phyloP scores from a whole-genome alignment of 129 eudicot species.

The Cynara cardunculus region DNA sequence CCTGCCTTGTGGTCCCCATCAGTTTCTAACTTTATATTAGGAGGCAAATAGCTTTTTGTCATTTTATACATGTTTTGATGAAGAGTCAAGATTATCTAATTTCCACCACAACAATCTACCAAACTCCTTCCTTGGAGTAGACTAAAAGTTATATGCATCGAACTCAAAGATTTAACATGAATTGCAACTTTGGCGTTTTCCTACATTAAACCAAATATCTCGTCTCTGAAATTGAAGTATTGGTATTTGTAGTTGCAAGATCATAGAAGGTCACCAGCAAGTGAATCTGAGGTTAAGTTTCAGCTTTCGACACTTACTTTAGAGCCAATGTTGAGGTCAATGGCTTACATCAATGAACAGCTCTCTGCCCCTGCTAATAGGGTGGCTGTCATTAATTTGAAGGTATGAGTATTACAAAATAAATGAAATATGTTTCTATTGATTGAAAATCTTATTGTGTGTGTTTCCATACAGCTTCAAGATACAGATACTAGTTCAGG shows the following conservation, averaged over 20 bases:
- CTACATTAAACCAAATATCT: neutral
- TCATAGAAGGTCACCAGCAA: constrained; percentile 62
- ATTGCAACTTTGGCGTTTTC: neutral
- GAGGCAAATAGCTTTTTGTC: neutral
- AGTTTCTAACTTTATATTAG: neutral
- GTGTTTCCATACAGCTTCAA: constrained; percentile 73
- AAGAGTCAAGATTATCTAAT: neutral
- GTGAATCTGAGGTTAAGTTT: constrained; percentile 91
- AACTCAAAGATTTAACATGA: neutral
- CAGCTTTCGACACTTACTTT: constrained; percentile 68
- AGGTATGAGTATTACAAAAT: constrained; percentile 64
- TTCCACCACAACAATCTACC: constrained; percentile 15
- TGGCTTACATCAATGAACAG: constrained; percentile 88
- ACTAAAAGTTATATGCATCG: neutral
- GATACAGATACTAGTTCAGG: constrained; percentile 69
- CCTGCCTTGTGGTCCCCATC: neutral
- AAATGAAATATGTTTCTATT: neutral
- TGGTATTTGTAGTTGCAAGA: constrained; percentile 70
- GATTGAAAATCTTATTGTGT: neutral
- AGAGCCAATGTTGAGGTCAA: constrained; percentile 95
- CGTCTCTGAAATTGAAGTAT: neutral
- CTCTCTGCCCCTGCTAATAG: constrained; percentile 72
- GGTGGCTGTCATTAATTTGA: constrained; percentile 83
- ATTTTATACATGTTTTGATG: neutral
- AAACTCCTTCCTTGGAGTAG: neutral